Conservation (phyloP, 148 eudicot genomes). For the Oxyria digyna region DNA sequence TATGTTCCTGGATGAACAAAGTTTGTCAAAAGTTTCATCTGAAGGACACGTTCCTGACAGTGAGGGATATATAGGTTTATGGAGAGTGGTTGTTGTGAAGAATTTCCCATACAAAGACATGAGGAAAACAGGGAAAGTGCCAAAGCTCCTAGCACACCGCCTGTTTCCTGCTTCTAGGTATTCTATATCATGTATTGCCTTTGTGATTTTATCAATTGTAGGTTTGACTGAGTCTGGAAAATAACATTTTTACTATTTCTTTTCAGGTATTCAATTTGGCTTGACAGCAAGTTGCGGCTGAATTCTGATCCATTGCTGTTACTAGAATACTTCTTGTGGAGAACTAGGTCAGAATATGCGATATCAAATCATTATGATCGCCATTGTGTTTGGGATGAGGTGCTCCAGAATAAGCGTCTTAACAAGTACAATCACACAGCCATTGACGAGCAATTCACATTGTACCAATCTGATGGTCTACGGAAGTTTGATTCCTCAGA, state of each 20-base stretch:
- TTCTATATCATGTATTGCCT: slow-evolving; percentile 3
- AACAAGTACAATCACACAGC: slow-evolving; percentile 89
- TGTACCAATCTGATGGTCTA: slow-evolving; percentile 90
- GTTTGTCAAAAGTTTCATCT: slow-evolving; percentile 40
- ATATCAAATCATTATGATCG: slow-evolving; percentile 92
- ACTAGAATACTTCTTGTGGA: slow-evolving; percentile 78
- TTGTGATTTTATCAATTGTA: background rate
- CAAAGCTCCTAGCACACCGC: slow-evolving; percentile 91
- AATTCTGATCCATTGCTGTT: slow-evolving; percentile 73
- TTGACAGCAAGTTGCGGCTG: slow-evolving; percentile 92
- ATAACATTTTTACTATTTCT: background rate
- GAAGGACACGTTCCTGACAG: slow-evolving; percentile 79
- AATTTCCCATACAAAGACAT: slow-evolving; percentile 79
- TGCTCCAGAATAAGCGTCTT: slow-evolving; percentile 92
- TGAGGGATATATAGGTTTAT: slow-evolving; percentile 68
- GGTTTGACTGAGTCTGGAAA: background rate
- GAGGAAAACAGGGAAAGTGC: slow-evolving; percentile 98
- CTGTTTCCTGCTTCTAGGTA: slow-evolving; percentile 94
- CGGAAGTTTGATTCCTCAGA: slow-evolving; percentile 72
- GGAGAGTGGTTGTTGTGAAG: slow-evolving; percentile 70
- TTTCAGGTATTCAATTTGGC: slow-evolving; percentile 93
- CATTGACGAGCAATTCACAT: slow-evolving; percentile 73
- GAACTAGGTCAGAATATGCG: slow-evolving; percentile 75
- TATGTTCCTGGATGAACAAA: slow-evolving; percentile 89
- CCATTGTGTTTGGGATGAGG: slow-evolving; percentile 97